Evolutionary conservation across 106 monocot genomes (phyloP), one percentile per base, ranked within the genome.

Genomic region (Allium fistulosum): DNA sequence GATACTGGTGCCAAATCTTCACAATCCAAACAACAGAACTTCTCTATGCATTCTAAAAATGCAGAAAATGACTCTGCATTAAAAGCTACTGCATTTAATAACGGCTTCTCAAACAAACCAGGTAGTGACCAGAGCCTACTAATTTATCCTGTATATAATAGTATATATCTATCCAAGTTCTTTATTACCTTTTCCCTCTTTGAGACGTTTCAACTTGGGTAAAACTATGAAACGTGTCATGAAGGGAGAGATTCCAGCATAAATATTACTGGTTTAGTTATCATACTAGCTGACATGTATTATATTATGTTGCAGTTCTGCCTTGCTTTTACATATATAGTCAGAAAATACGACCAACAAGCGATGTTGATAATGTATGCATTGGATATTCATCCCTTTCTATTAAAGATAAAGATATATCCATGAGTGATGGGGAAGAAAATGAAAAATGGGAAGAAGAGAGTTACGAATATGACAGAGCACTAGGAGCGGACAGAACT

Each of bases 311-410:
- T 87, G 77, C 81, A 99, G 99, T 83, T 60, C 52, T 99, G 13
- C 93, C 99, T 77, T 99, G 99, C 65, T 99, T 99, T 76, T 99
- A 99, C 77, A 74, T 87, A 51, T 99, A 83, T 72, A 64, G 72
- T 45, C 75, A 82, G 15, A 69, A 48, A 51, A 57, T 13, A 11
- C 57, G 57, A 46, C 17, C 68, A 53, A 28, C 15, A n/a, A 69
- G 37, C 46, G 63, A 55, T 12, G 49, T 65, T 1, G 61, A 26
- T 68, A 45, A 51, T 59, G 45, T 74, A 49, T 71, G 70, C 71
- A 53, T 62, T 37, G 60, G 68, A 9, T 76, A 58, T 15, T 61
- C 83, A 37, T 78, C 80, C 3, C 74, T 89, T 82, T 81, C 84
- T 17, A 68, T 79, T 9, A 78, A 88, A 74, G 85, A 74, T 49